These are phyloP conservation scores for Kazachstania sp. DNA, from an alignment of 1,139 yeast genomes.

Conservation along the genomic window DNA sequence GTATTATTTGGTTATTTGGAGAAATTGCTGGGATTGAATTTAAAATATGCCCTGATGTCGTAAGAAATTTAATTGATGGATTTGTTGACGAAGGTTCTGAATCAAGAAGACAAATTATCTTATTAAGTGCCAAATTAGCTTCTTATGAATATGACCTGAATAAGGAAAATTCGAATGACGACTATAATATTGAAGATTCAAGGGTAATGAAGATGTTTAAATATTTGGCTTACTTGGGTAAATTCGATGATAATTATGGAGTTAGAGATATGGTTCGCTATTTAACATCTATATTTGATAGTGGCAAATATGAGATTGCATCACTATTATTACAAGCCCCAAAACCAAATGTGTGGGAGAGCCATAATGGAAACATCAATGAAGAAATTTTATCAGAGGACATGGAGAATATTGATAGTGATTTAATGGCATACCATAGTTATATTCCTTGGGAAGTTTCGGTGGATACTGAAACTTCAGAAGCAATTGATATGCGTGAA, in stretches of 20 bases:
- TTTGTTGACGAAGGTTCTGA: constrained; percentile 48
- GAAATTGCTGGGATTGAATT: constrained; percentile 50
- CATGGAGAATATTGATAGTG: constrained; percentile 10
- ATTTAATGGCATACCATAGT: constrained; percentile 9
- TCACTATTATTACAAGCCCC: constrained; percentile 75
- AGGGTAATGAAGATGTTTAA: constrained; percentile 50
- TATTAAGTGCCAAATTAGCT: constrained; percentile 66
- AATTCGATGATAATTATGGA: constrained; percentile 69
- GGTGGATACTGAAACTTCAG: background rate
- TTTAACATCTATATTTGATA: constrained; percentile 42
- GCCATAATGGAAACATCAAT: background rate
- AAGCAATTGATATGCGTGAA: constrained; percentile 3
- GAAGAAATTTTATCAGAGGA: background rate
- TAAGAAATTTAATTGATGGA: constrained; percentile 48
- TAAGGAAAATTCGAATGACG: constrained; percentile 14
- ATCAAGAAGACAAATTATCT: constrained; percentile 64
- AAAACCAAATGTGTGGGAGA: constrained; percentile 40
- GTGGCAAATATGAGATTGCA: constrained; percentile 49
- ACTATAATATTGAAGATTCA: constrained; percentile 32
- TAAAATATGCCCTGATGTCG: constrained; percentile 68
- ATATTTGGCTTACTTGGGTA: constrained; percentile 54
- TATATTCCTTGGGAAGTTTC: constrained; percentile 5
- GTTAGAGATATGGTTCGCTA: constrained; percentile 80
- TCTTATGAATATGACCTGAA: constrained; percentile 43
- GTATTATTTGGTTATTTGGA: constrained; percentile 86